These are phyloP conservation scores for Corallochytrium limacisporum DNA, from an alignment of 78 protist species.

Conservation along the genomic window DNA sequence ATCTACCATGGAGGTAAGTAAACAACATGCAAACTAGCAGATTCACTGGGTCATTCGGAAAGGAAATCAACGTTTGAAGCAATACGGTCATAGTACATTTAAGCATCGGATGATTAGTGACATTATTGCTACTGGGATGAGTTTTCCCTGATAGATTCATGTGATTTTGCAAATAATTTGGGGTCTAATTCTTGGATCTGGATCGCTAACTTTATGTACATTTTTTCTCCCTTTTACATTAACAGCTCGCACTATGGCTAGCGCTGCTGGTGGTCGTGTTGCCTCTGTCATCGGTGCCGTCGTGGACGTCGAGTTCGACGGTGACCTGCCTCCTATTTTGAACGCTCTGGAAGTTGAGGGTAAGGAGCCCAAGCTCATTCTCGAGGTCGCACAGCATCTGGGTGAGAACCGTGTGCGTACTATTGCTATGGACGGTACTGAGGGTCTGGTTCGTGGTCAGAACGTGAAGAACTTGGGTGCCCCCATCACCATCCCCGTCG, in stretches of 20 bases:
- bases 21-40: too few relatives aligned
- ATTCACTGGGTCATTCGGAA: too few relatives aligned
- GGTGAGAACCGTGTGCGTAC: slow-evolving; percentile 89
- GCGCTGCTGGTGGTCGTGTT: slow-evolving; percentile 6
- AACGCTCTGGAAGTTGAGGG: slow-evolving; percentile 68
- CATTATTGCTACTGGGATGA: too few relatives aligned
- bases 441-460: slow-evolving; percentile 88
- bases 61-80: too few relatives aligned
- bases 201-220: background rate
- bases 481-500: slow-evolving; percentile 93
- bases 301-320: slow-evolving; percentile 94
- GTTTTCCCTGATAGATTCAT: too few relatives aligned
- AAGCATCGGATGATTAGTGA: too few relatives aligned
- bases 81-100: too few relatives aligned
- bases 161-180: too few relatives aligned
- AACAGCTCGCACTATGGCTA: background rate
- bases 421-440: slow-evolving; percentile 96
- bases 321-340: slow-evolving; percentile 81
- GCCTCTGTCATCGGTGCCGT: slow-evolving; percentile 92
- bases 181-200: background rate
- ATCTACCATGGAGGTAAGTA: too few relatives aligned
- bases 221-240: background rate
- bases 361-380: slow-evolving; percentile 46
- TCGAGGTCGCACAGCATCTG: slow-evolving; percentile 95
- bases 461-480: slow-evolving; percentile 75